phyloP scores from a whole-genome alignment of 129 eudicot species.

The Smallanthus sonchifolius region DNA sequence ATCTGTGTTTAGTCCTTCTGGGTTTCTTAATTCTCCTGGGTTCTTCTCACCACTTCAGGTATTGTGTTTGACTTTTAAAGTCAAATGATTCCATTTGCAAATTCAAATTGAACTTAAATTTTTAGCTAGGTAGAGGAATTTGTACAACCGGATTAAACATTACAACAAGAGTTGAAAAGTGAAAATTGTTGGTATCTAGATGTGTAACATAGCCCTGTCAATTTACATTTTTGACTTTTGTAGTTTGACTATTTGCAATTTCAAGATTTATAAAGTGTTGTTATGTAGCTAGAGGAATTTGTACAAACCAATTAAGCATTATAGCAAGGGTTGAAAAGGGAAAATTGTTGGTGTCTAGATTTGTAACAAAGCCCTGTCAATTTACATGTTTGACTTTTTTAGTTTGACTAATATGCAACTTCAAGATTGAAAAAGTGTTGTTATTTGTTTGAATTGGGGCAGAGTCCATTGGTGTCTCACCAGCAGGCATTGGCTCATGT shows the following conservation, averaged over 20 bases:
- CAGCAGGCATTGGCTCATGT: conserved; percentile 96
- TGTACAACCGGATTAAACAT: background rate
- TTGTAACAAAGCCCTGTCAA: background rate
- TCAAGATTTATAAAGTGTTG: background rate
- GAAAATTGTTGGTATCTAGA: background rate
- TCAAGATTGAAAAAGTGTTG: background rate
- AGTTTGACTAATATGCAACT: background rate
- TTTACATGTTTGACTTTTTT: conserved; percentile 1
- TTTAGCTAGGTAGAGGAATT: background rate
- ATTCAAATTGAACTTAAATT: conserved; percentile 10
- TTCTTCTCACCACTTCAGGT: conserved; percentile 88
- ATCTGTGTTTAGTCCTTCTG: conserved; percentile 62
- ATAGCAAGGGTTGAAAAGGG: background rate
- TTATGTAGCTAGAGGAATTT: conserved; percentile 1
- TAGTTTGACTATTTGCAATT: conserved; percentile 2
- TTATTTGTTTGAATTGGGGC: conserved; percentile 18
- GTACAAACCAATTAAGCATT: background rate
- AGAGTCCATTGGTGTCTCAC: conserved; percentile 95
- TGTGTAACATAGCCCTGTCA: background rate
- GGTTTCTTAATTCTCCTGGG: conserved; percentile 70
- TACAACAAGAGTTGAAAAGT: background rate
- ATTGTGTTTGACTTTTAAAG: conserved; percentile 20
- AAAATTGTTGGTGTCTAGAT: background rate
- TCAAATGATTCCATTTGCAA: conserved; percentile 8
- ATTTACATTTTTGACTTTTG: background rate